phyloP scores from a whole-genome alignment of 148 eudicot genomes.

The Polygonum aviculare region DNA sequence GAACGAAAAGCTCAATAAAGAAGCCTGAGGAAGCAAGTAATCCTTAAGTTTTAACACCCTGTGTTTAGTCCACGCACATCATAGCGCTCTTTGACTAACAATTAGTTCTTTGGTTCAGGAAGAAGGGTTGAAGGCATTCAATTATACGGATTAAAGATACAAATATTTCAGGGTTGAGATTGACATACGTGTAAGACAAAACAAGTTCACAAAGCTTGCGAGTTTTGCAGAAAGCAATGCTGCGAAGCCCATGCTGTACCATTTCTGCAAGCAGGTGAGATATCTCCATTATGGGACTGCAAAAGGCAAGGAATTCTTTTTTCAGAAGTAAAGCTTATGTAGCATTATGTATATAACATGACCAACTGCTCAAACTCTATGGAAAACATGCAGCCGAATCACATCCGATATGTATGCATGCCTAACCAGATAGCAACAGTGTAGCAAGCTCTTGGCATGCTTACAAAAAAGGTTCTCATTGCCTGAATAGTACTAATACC shows the following conservation, averaged over 20 bases:
- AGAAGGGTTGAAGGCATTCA: background rate
- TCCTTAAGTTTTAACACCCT: background rate
- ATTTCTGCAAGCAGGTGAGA: slow-evolving; percentile 79
- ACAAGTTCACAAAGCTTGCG: slow-evolving; percentile 98
- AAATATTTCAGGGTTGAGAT: background rate
- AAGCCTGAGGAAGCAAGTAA: background rate
- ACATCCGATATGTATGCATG: background rate
- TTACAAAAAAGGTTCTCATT: background rate
- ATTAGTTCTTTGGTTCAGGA: background rate
- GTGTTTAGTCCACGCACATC: background rate
- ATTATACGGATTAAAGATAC: background rate
- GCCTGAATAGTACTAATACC: background rate
- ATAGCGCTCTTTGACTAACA: background rate
- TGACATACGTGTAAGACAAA: slow-evolving; percentile 75
- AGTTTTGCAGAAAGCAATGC: slow-evolving; percentile 93
- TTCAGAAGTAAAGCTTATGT: background rate
- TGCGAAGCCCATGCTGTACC: slow-evolving; percentile 93
- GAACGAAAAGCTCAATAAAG: background rate
- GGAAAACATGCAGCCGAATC: background rate
- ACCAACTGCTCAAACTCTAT: background rate
- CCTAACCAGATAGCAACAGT: background rate
- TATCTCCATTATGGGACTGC: slow-evolving; percentile 83
- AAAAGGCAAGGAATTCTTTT: slow-evolving; percentile 13
- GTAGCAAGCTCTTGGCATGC: background rate
- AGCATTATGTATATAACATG: background rate